Base-by-base conservation (phyloP, 108 stramenopile species). In the Stephanodiscus minutulus region DNA sequence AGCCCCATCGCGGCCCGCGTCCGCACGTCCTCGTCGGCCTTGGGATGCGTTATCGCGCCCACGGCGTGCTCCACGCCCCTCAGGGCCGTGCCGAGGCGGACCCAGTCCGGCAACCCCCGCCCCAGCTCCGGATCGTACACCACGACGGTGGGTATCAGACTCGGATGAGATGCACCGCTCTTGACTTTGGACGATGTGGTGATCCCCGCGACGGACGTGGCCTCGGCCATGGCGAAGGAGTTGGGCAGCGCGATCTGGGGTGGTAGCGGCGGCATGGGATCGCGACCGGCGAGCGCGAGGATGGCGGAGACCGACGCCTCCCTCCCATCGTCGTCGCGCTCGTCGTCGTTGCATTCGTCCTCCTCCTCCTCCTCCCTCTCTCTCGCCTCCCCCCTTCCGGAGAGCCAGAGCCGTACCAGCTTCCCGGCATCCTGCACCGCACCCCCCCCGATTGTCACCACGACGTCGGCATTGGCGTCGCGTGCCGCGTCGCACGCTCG, bases 401-500 rank as follows among this genome's bases (percentile, higher is more conserved):
- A 65, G 9, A 77, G 55, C 76, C 76, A 77, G 8, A 77, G 57
- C 7, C 76, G 63, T n/a, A 77, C 41, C 0, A 77, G 55, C 39
- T 77, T 77, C 18, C 73, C 73, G 5, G 73, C 73, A 41, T 77
- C 76, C 64, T 77, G 76, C 9, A 77, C 68, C 3, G 76, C 76
- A 4, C 76, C 76, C 28, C 76, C 76, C 1, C 76, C 76, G 2
- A 77, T 59, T 0, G 76, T 66, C 22, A 77, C 25, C 21, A 77
- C 48, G 27, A 63, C 64, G 44, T 77, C 76, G n/a, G 76, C 76
- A 27, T 52, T 36, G 5, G 39, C 35, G 17, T 27, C 57, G 11
- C 24, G 52, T 29, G 76, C 76, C 56, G 58, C 62, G 20, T 77
- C 57, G 22, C 76, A 77, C 18, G 76, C 76, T 50, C 50, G 25